Conservation (phyloP, 305 asterid genomes). For the Coffea humblotiana region DNA sequence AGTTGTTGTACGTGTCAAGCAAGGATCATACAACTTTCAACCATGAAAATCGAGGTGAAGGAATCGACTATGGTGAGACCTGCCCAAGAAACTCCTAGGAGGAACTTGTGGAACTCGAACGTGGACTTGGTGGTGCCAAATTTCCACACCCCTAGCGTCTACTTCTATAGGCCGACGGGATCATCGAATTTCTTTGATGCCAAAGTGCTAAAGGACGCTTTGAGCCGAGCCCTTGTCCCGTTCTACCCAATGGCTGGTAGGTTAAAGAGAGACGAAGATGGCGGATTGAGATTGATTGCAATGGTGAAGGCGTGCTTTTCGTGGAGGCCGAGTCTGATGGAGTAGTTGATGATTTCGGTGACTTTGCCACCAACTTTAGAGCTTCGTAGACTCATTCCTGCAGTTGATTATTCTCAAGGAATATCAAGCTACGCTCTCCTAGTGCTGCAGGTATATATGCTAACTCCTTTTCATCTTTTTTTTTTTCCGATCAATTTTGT, state of each 20-base stretch:
- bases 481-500: too few species aligned
- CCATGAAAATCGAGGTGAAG: slow-evolving; percentile 50
- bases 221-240: slow-evolving; percentile 63
- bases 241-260: slow-evolving; percentile 89
- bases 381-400: slow-evolving; percentile 69
- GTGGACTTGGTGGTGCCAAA: slow-evolving; percentile 80
- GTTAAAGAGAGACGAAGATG: slow-evolving; percentile 68
- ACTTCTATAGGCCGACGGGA: slow-evolving; percentile 63
- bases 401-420: slow-evolving; percentile 74
- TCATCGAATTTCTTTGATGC: slow-evolving; percentile 55
- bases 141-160: slow-evolving; percentile 84
- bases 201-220: slow-evolving; percentile 55
- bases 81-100: slow-evolving; percentile 50
- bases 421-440: slow-evolving; percentile 56
- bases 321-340: slow-evolving; percentile 80
- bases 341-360: slow-evolving; percentile 61
- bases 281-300: slow-evolving; percentile 70
- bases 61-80: slow-evolving; percentile 67
- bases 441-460: slow-evolving; percentile 58
- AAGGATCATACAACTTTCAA: not conserved
- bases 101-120: slow-evolving; percentile 71
- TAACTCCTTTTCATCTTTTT: too few species aligned
- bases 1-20: not conserved
- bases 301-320: slow-evolving; percentile 72
- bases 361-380: slow-evolving; percentile 80